Evolutionary conservation across 2,329 filamentous ascomycete species (phyloP), one percentile per base, ranked within the genome.

Genomic region (Aspergillus phoenicis): DNA sequence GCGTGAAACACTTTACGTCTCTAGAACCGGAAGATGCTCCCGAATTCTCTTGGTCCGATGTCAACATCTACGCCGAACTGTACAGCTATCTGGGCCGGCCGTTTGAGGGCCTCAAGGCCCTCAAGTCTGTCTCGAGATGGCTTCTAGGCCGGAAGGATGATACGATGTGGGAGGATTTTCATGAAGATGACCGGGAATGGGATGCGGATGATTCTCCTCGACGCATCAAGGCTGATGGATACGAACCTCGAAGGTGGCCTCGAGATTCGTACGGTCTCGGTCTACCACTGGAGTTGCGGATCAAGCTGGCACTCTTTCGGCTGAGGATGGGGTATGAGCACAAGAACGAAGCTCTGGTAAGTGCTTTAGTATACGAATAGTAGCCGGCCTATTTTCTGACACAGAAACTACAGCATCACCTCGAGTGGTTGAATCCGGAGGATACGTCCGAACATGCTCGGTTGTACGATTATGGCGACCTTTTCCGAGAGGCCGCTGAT

Each of bases 101-200:
- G 68, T 76, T 82, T 5, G 83, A 88, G 65, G 93, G 90, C 2
- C 84, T 96, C 2, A 76, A 76, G 28, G 85, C 89, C 63, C 81
- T 96, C 11, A 95, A 91, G 72, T 82, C 82, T 2, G 77, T 97
- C 15, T 86, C 90, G 22, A 84, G 96, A 59, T 97, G 93, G 92
- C 82, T 97, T 58, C 81, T 97, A 41, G 91, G 91, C 8, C 87
- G 95, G 52, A 80, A 83, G 38, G 80, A 84, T 4, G 93, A 99
- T 73, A 75, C 71, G 0, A 91, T 87, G 70, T 99, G 95, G 95
- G 89, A 96, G 60, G 73, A 83, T 8, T 82, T 84, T 65, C 80
- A 84, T 30, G 81, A 85, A 5, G 91, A 97, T 72, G 93, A 97
- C 73, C 85, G 93, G 59, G 95, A 99, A 77, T 99, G 93, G 87